These are phyloP conservation scores for Zostera marina DNA, from an alignment of 116 monocot genomes.

Conservation along the genomic window DNA sequence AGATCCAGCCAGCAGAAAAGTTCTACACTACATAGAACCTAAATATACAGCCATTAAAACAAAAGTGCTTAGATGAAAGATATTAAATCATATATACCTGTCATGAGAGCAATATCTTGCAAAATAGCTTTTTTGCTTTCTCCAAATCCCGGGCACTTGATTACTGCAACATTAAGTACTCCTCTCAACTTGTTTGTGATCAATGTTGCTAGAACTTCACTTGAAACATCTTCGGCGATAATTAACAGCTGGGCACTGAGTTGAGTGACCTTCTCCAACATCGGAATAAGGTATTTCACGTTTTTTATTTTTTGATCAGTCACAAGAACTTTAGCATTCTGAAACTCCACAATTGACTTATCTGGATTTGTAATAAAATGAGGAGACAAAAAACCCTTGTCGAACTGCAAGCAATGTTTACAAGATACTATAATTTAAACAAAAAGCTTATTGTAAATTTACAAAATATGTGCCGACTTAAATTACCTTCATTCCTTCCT, in stretches of 20 bases:
- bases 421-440: neutral
- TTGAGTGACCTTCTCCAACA: slow-evolving; percentile 75
- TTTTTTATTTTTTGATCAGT: slow-evolving; percentile 71
- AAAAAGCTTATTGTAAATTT: neutral
- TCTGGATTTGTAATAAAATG: slow-evolving; percentile 89
- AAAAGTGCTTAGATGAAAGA: neutral
- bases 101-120: slow-evolving; percentile 97
- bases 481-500: slow-evolving; percentile 94
- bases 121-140: slow-evolving; percentile 83
- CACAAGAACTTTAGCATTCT: slow-evolving; percentile 80
- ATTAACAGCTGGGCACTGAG: slow-evolving; percentile 76
- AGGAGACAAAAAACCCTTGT: slow-evolving; percentile 84
- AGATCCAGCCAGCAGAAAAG: neutral
- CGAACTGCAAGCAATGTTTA: slow-evolving; percentile 31
- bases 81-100: slow-evolving; percentile 28
- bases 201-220: slow-evolving; percentile 56
- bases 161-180: slow-evolving; percentile 72
- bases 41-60: neutral
- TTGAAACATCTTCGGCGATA: slow-evolving; percentile 84
- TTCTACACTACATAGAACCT: neutral
- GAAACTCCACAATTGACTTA: slow-evolving; percentile 74
- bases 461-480: neutral
- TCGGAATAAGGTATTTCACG: slow-evolving; percentile 61
- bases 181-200: slow-evolving; percentile 78
- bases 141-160: slow-evolving; percentile 84